Evolutionary conservation across 2,329 filamentous ascomycete species (phyloP).

Genomic region (Cryphonectria radicalis): DNA sequence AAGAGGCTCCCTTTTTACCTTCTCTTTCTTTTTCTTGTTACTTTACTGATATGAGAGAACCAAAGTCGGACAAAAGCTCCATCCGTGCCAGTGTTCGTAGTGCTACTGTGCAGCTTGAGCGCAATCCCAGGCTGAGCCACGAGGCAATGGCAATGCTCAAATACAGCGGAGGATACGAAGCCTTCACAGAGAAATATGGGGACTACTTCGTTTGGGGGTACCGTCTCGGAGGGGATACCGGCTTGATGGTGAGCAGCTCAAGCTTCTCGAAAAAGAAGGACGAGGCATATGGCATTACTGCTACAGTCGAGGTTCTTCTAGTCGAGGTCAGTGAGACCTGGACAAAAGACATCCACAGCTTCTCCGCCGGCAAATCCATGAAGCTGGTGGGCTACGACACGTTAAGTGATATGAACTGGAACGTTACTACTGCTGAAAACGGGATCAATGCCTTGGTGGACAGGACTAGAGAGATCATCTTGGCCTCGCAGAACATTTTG

Average conservation of each 20-base stretch:
- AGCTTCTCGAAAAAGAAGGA: neutral
- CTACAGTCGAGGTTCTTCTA: neutral
- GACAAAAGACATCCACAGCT: conserved; percentile 1
- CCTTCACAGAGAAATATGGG: neutral
- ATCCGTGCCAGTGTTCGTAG: conserved; percentile 1
- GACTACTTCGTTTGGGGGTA: conserved; percentile 11
- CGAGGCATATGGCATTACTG: neutral
- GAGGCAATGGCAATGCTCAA: conserved; percentile 8
- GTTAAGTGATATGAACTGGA: neutral
- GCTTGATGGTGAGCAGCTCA: conserved; percentile 3
- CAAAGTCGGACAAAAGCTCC: conserved; percentile 11
- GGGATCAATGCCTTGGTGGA: neutral
- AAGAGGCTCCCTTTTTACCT: neutral
- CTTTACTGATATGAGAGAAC: neutral
- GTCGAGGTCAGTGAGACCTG: neutral
- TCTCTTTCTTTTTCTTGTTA: neutral
- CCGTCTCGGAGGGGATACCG: conserved; percentile 1
- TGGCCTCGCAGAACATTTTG: neutral
- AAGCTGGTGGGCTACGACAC: conserved; percentile 8
- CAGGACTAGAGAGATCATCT: neutral
- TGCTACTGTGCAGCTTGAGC: conserved; percentile 1
- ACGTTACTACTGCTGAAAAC: neutral
- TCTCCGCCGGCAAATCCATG: conserved; percentile 4
- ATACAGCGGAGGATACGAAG: neutral
- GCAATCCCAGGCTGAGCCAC: conserved; percentile 1